A percentile compares a stretch with the other conserved stretches of the same genome.
These are phyloP conservation scores for Starmerella vitae DNA, from an alignment of 805 yeast genomes.

Conservation along the genomic window DNA sequence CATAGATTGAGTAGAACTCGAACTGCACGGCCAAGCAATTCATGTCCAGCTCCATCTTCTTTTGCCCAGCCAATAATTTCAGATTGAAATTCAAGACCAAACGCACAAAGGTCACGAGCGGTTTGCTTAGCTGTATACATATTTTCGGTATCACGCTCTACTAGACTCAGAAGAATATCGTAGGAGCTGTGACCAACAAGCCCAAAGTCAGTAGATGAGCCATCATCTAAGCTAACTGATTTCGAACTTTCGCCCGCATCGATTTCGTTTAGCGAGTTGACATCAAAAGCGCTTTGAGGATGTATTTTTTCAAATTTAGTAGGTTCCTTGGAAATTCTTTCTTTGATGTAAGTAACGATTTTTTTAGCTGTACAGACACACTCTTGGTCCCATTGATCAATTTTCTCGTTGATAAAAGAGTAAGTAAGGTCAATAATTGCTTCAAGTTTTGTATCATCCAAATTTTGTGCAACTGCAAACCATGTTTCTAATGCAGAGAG, in stretches of 20 bases:
- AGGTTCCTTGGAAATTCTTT: neutral
- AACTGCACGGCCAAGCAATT: conserved; percentile 19
- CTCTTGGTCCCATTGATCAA: conserved; percentile 39
- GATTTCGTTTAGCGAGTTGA: neutral
- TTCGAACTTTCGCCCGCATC: no score
- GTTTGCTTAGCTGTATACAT: conserved; percentile 18
- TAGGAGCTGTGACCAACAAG: neutral
- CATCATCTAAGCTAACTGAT: neutral
- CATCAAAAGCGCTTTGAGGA: conserved; percentile 7
- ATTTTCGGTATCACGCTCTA: conserved; percentile 16
- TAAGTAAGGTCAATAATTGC: conserved; percentile 54
- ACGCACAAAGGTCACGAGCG: conserved; percentile 16
- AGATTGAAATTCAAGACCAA: conserved; percentile 9
- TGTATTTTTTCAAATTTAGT: conserved; percentile 3
- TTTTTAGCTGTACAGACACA: conserved; percentile 19
- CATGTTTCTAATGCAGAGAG: conserved; percentile 54
- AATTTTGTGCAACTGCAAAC: conserved; percentile 42
- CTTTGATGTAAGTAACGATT: conserved; percentile 4
- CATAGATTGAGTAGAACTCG: conserved; percentile 25
- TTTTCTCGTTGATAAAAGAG: conserved; percentile 49
- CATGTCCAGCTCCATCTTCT: conserved; percentile 9
- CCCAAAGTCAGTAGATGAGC: neutral
- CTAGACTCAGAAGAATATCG: conserved; percentile 14
- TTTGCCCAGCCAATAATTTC: conserved; percentile 11
- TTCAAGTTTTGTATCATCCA: conserved; percentile 38